Evolutionary conservation across 2,329 filamentous ascomycete genomes (phyloP), one percentile per base, ranked within the genome.

Genomic region (Mycocentrospora acerina): DNA sequence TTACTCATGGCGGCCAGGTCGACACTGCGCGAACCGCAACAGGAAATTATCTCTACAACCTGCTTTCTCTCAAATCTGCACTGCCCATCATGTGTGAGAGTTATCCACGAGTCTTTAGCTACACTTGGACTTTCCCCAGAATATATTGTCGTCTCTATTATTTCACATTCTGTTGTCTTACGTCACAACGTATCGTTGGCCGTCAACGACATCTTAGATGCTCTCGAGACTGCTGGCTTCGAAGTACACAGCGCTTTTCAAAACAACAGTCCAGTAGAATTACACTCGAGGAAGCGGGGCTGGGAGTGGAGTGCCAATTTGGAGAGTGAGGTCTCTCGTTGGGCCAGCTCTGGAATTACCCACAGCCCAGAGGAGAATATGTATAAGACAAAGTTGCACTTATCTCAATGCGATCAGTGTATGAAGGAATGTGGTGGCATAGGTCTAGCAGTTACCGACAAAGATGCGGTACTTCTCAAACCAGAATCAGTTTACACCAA

Each of bases 41-140:
- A 30, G 37, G 51, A 46, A 27, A 44, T 44, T 38, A 47, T 56
- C 22, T 62, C 53, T 13, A 83, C 80, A 2, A 83, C 79, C 24
- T 81, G 85, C 57, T 74, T 88, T 45, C 72, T 90, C 52, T 79
- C 77, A 46, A 89, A 90, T 64, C 74, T 90, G n/a, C 86, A 90
- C 67, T 89, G 86, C 69, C 82, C 85, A 11, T 86, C 84, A 44
- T 90, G 86, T 63, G 80, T 88, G 33, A 77, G 79, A 24, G 74
- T 77, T 51, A 88, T 90, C 58, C 75, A 81, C 56, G 70, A 76
- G 37, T 74, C 77, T 42, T 68, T 89, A 42, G 71, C 53, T 24
- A 51, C 55, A 6, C 64, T 78, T 62, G 42, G 73, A 57, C 68
- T 77, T 60, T 57, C 70, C 72, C 70, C 72, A 58, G 49, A 61